Base-by-base conservation (phyloP, 2,329 filamentous ascomycete species). In the Colletotrichum sp. region DNA sequence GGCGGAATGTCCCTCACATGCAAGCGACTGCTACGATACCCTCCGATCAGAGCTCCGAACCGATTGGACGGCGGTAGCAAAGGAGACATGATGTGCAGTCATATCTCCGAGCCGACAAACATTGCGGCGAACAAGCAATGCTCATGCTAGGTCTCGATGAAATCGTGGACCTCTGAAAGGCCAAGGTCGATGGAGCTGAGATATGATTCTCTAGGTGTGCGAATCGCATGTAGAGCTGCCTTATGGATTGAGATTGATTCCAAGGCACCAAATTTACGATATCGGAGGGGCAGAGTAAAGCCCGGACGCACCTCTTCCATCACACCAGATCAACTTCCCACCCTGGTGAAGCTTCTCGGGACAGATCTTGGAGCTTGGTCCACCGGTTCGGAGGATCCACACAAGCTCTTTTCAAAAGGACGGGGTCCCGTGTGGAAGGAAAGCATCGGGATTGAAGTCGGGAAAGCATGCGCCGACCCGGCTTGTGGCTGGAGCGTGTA, bases 401-500 rank as follows among this genome's bases (percentile, higher is more conserved):
- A 73, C 65, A 26, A 73, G 73, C 70, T 73, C 64, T 64, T 69
- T 43, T 48, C 18, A 56, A 58, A 58, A 66, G 71, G 71, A 70
- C 43, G 58, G 65, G 64, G 21, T 55, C 66, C 71, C 66, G 60
- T 69, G 43, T 61, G 30, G 38, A 8, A 43, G 56, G 15, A 64
- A 65, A 65, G 58, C 28, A n/a, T 48, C 66, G 43, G 71, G 56
- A 58, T 55, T 52, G 55, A 43, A 70, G 70, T 28, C 71, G 28
- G 70, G 13, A 62, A 66, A 56, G 70, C 30, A 36, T 65, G 55
- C 72, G 78, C 65, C 58, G n/a, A 55, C 21, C 24, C 15, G 36
- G 24, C 28, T n/a, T 52, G 62, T 48, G 68, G 68, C 24, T 48
- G 12, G 8, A 13, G 3, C 8, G 3, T 0, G 5, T 0, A 1